These are phyloP conservation scores for Plasmopara halstedii DNA, from an alignment of 352 stramenopile genomes.

Conservation along the genomic window DNA sequence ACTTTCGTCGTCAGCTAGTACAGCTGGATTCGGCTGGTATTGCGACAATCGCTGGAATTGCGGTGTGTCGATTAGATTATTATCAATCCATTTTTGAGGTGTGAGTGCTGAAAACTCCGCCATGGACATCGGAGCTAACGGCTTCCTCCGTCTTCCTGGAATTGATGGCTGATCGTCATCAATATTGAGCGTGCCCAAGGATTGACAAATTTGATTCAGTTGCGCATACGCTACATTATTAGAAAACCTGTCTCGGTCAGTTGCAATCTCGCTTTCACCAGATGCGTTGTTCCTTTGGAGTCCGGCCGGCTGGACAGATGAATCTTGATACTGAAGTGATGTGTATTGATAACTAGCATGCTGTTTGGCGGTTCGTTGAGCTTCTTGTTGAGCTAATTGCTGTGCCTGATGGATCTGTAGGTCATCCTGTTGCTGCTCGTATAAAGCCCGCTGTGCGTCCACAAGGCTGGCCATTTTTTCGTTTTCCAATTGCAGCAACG, in stretches of 20 bases:
- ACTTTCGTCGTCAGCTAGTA: conserved; percentile 18
- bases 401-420: conserved; percentile 23
- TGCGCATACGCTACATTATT: conserved; percentile 13
- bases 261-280: not conserved
- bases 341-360: conserved; percentile 11
- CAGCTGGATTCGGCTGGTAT: conserved; percentile 18
- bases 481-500: conserved; percentile 64
- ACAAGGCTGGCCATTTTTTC: conserved; percentile 61
- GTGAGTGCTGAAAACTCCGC: conserved; percentile 40
- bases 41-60: conserved; percentile 33
- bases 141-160: conserved; percentile 15
- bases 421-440: conserved; percentile 50
- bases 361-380: not conserved
- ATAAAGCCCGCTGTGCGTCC: conserved; percentile 47
- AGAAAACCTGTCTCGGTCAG: conserved; percentile 3
- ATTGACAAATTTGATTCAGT: conserved; percentile 21
- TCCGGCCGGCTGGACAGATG: conserved; percentile 12
- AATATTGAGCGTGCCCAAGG: conserved; percentile 17
- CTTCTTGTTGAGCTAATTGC: conserved; percentile 15
- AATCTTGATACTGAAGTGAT: conserved; percentile 11
- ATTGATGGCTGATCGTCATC: conserved; percentile 11
- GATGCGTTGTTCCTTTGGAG: conserved; percentile 5
- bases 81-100: conserved; percentile 16
- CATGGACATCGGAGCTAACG: conserved; percentile 55
- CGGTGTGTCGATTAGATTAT: conserved; percentile 28